A percentile compares a stretch with the other conserved stretches of the same genome.
phyloP scores from a whole-genome alignment of 768 basidiomycete genomes.

The Astraeus odoratus region DNA sequence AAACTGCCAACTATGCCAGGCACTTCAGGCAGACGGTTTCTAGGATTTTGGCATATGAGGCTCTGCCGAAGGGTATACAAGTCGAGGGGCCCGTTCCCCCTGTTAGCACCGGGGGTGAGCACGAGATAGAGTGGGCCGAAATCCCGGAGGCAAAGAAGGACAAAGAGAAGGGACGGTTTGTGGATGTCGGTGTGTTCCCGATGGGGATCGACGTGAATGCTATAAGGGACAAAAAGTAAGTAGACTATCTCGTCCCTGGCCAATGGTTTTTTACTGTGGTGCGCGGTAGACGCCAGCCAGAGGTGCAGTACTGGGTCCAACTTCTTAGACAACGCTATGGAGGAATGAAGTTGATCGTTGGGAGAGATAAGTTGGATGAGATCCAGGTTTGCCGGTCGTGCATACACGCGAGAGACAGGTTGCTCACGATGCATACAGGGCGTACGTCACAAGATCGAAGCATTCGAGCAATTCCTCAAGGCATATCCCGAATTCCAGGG shows the following conservation, averaged over 20 bases:
- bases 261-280: slow-evolving; percentile 2
- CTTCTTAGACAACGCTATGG: slow-evolving; percentile 74
- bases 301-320: slow-evolving; percentile 78
- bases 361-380: slow-evolving; percentile 84
- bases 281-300: slow-evolving; percentile 52
- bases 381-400: slow-evolving; percentile 45
- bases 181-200: slow-evolving; percentile 84
- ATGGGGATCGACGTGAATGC: slow-evolving; percentile 82
- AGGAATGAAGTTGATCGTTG: slow-evolving; percentile 84
- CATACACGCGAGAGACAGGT: not conserved
- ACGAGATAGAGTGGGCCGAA: not conserved
- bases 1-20: slow-evolving; percentile 75
- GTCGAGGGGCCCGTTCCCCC: slow-evolving; percentile 28
- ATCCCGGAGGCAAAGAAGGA: not conserved
- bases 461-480: slow-evolving; percentile 78
- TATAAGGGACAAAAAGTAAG: slow-evolving; percentile 60
- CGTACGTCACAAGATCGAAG: slow-evolving; percentile 75
- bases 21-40: slow-evolving; percentile 83
- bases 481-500: slow-evolving; percentile 74
- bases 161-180: slow-evolving; percentile 45
- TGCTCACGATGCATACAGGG: slow-evolving; percentile 35
- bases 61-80: slow-evolving; percentile 78
- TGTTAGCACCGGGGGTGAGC: slow-evolving; percentile 2
- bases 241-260: slow-evolving; percentile 3
- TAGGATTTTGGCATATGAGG: slow-evolving; percentile 73